Percentiles rank a stretch among this genome's conserved stretches.
These are phyloP conservation scores for Penicillium sp. DNA, from an alignment of 2,329 filamentous ascomycete genomes.

Conservation along the genomic window DNA sequence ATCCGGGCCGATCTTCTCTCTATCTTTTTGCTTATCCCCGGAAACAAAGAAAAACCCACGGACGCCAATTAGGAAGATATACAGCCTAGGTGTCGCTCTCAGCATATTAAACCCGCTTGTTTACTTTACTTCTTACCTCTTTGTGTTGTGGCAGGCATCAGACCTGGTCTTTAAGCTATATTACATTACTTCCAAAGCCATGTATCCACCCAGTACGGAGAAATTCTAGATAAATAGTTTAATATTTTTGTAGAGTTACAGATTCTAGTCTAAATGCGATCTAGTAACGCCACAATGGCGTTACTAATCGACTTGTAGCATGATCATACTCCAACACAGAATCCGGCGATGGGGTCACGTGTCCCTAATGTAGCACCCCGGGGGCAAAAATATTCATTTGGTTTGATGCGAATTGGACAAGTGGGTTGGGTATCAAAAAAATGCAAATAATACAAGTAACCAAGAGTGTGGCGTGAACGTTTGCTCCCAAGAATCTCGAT, in stretches of 20 bases:
- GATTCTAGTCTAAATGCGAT: background rate
- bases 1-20: slow-evolving; percentile 2
- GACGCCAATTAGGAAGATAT: background rate
- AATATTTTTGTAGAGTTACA: background rate
- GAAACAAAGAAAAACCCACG: slow-evolving; percentile 1
- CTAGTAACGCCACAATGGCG: slow-evolving; percentile 1
- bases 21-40: background rate
- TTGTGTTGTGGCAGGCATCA: background rate
- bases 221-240: background rate
- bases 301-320: background rate
- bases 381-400: background rate
- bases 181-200: background rate
- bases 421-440: slow-evolving; percentile 20
- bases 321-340: background rate
- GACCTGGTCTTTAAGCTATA: background rate
- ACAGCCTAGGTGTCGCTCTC: too few relatives aligned
- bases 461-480: background rate
- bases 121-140: background rate
- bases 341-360: slow-evolving; percentile 4
- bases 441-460: slow-evolving; percentile 7
- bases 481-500: background rate
- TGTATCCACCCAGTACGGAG: background rate
- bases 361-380: background rate
- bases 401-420: slow-evolving; percentile 5
- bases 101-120: background rate